Base-by-base conservation (phyloP, 768 basidiomycete species). In the Zangia roseola region DNA sequence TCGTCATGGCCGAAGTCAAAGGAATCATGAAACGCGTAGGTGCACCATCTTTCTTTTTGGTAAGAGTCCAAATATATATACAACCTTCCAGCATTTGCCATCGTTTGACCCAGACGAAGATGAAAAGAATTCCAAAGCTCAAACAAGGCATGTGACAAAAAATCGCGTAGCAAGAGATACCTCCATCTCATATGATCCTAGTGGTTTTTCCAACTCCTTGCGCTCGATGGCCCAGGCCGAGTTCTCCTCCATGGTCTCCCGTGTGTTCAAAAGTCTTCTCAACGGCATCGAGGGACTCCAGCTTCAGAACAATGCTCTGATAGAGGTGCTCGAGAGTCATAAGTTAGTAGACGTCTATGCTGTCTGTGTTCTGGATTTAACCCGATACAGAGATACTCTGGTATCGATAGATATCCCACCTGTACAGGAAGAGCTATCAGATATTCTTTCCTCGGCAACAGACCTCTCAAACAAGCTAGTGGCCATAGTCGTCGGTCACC, bases 391-490 rank as follows among this genome's bases (percentile, higher is more conserved):
- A 46, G 64, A 71, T 23, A 67, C 71, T 38, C 62, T 63, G 40
- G 55, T 64, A n/a, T 65, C 72, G 3, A 64, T 67, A 23, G 74
- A 80, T 34, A 63, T 77, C 45, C 58, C 74, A 26, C 70, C 74
- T 19, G 55, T 83, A 26, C 77, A 79, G 47, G 82, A 84, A 50
- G 91, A 94, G 43, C 69, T 94, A 10, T 63, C 74, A 8, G 93
- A 94, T 55, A 82, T 89, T 37, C 72, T 97, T 31, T 80, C 84
- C 2, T 84, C 91, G 0, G 80, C 86, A 1, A 82, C 91, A 19
- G 95, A 97, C 61, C 79, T 95, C 5, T 84, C 91, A 9, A 93
- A 97, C 65, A 80, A 84, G 9, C 81, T 90, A 23, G 82, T 82
- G 2, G 87, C 92, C 17, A 88, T 86, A 63, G 75, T 94, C n/a